Evolutionary conservation across 2,329 filamentous ascomycete species (phyloP).

Genomic region (Trichoderma arundinaceum): DNA sequence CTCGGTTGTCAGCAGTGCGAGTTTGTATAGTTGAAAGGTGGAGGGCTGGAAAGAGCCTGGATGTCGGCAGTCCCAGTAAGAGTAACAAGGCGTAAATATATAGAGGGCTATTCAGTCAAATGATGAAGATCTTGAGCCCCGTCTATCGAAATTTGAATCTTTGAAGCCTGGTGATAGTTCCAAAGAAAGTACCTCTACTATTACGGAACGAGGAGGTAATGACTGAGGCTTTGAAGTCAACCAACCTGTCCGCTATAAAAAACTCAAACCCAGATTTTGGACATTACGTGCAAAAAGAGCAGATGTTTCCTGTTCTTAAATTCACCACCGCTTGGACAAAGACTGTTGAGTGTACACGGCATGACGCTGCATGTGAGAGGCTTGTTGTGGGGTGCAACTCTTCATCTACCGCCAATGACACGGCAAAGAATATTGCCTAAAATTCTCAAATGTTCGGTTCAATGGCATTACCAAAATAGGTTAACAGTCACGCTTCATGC

Average conservation of each 20-base stretch:
- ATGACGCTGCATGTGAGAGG: background rate
- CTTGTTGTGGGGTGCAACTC: conserved; percentile 4
- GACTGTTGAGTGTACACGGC: background rate
- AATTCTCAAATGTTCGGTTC: background rate
- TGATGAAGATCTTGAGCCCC: too few relatives aligned
- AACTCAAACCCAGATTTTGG: background rate
- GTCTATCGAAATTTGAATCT: too few relatives aligned
- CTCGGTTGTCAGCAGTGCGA: too few relatives aligned
- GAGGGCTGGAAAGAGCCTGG: too few relatives aligned
- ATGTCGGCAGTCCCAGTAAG: too few relatives aligned
- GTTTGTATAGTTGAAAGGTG: too few relatives aligned
- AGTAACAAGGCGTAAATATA: too few relatives aligned
- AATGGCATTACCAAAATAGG: background rate
- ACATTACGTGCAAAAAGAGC: background rate
- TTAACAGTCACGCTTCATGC: background rate
- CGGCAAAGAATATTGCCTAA: conserved; percentile 9
- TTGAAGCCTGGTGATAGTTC: too few relatives aligned
- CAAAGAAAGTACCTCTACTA: too few relatives aligned
- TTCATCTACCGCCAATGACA: background rate
- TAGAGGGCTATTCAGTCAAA: too few relatives aligned
- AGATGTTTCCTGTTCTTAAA: background rate
- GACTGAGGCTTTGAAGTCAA: background rate
- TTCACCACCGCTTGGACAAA: background rate
- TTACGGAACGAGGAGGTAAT: background rate
- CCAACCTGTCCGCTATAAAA: background rate